Evolutionary conservation across 441 rosid species (phyloP).

Genomic region (Rhodomyrtus psidioides): DNA sequence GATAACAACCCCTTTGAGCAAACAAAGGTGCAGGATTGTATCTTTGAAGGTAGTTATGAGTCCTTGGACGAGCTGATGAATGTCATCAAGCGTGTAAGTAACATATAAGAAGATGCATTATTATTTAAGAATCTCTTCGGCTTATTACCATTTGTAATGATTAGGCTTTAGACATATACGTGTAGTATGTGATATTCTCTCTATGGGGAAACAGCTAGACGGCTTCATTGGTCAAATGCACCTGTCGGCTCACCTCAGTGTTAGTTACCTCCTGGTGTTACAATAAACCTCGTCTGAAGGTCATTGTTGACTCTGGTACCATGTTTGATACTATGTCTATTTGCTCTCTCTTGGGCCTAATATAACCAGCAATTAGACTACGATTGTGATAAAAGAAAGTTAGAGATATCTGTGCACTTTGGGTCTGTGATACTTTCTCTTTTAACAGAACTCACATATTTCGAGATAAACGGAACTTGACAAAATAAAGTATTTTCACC

Average conservation of each 20-base stretch:
- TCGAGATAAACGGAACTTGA: not conserved
- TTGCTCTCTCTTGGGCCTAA: not conserved
- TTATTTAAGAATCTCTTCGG: not conserved
- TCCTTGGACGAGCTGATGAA: slow-evolving; percentile 63
- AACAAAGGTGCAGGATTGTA: slow-evolving; percentile 34
- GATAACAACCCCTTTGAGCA: slow-evolving; percentile 33
- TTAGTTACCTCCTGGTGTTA: not conserved
- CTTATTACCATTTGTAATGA: not conserved
- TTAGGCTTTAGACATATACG: not conserved
- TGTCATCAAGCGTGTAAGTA: slow-evolving; percentile 55
- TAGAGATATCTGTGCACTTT: not conserved
- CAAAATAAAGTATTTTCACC: not conserved
- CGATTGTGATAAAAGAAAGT: not conserved
- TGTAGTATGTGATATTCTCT: not conserved
- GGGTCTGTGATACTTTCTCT: not conserved
- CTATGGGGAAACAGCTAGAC: not conserved
- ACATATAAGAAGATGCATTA: not conserved
- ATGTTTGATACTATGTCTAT: not conserved
- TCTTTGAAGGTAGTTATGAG: slow-evolving; percentile 35
- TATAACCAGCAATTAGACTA: not conserved
- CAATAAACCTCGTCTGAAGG: not conserved
- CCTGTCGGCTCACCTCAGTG: not conserved
- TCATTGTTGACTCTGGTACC: not conserved
- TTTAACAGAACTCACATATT: not conserved
- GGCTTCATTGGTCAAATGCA: not conserved